Evolutionary conservation across 2,329 filamentous ascomycete species (phyloP), one percentile per base, ranked within the genome.

Genomic region (Pseudogymnoascus sp.): DNA sequence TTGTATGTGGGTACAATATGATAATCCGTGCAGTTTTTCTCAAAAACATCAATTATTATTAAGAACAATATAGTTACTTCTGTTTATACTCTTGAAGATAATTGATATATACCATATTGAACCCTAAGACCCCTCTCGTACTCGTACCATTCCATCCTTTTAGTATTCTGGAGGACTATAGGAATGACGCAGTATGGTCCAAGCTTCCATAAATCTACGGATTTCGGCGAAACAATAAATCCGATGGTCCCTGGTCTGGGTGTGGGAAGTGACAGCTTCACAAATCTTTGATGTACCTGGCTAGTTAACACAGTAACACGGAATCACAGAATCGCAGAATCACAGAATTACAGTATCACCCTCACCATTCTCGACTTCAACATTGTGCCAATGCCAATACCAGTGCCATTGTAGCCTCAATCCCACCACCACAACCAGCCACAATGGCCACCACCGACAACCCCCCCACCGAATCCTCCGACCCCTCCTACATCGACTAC

Each of bases 401-500:
- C 38, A 42, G 10, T 21, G 38, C 38, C 38, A 42, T 19, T 42
- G 9, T 21, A 42, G 4, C 38, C 1, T 42, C 17, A 21, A 42
- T 21, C 4, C 38, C 47, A 28, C 11, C 10, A 57, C 3, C 47
- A 31, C 47, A 9, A n/a, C 15, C 13, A 28, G 23, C 23, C 23
- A n/a, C 47, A 28, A 57, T 57, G 47, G 47, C 47, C 21, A 5
- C 23, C 17, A 28, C 47, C 47, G 9, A 8, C 21, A 28, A 28
- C 6, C n/a, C 28, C 47, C 2, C 28, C 3, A 31, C 63, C 4
- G 75, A 76, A 23, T 78, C 80, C 64, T 81, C 83, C 50, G 87
- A 88, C 64, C 83, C 87, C 42, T 95, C 91, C 8, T 99, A 99
- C 78, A 93, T 99, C 73, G 93, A 97, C 83, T 96, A 96, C 78